These are phyloP conservation scores for Tuber magnatum DNA, from an alignment of 495 filamentous ascomycete genomes.

Conservation along the genomic window DNA sequence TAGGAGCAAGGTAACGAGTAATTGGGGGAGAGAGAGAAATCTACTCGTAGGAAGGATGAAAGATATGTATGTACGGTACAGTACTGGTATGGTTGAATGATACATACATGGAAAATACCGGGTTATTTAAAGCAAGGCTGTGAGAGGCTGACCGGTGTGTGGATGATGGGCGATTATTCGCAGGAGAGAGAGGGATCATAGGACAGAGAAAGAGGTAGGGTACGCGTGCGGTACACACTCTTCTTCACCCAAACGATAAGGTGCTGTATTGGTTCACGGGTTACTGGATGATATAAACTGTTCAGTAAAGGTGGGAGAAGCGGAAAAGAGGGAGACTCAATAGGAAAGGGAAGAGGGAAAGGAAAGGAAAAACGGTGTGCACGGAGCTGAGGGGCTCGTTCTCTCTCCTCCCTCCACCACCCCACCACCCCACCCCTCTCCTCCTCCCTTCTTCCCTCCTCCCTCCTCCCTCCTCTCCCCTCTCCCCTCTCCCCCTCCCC, in stretches of 20 bases:
- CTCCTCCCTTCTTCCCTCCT: not conserved
- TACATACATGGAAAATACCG: not conserved
- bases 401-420: not conserved
- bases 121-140: not conserved
- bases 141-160: not conserved
- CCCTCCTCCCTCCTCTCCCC: not conserved
- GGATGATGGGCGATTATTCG: not conserved
- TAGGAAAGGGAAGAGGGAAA: not conserved
- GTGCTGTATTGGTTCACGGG: not conserved
- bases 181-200: not conserved
- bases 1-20: not conserved
- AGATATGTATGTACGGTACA: not conserved
- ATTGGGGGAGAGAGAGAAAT: not conserved
- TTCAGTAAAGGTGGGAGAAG: not conserved
- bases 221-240: slow-evolving; percentile 1
- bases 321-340: not conserved
- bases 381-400: not conserved
- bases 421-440: too few species aligned
- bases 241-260: not conserved
- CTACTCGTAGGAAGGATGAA: not conserved
- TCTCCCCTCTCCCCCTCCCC: not conserved
- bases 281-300: not conserved
- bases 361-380: not conserved
- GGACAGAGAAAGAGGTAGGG: not conserved
- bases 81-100: not conserved